These are phyloP conservation scores for Rhizopogon sp. DNA, from an alignment of 768 basidiomycete species.

Conservation along the genomic window DNA sequence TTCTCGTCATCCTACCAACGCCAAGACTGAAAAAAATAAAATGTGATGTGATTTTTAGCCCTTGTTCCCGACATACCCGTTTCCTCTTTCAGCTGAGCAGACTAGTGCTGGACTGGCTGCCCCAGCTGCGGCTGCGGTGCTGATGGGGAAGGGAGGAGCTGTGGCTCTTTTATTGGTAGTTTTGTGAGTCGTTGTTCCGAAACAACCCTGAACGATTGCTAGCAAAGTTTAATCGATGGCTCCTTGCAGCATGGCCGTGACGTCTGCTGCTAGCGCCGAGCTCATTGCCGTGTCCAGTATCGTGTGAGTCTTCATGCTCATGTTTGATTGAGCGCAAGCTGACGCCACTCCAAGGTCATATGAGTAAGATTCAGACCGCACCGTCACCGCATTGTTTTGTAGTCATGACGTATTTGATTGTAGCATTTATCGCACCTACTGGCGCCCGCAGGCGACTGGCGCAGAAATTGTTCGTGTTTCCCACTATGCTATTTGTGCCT, in stretches of 20 bases:
- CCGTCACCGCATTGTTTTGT: background rate
- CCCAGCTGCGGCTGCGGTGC: slow-evolving; percentile 26
- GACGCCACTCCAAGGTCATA: slow-evolving; percentile 20
- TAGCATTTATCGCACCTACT: slow-evolving; percentile 30
- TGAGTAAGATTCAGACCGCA: slow-evolving; percentile 17
- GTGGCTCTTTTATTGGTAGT: slow-evolving; percentile 28
- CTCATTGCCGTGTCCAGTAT: slow-evolving; percentile 27
- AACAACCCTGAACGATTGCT: background rate
- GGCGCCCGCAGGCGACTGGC: slow-evolving; percentile 24
- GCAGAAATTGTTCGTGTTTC: slow-evolving; percentile 29
- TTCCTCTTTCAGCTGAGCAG: slow-evolving; percentile 6
- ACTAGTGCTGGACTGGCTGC: slow-evolving; percentile 24
- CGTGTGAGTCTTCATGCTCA: slow-evolving; percentile 12
- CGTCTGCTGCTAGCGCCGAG: slow-evolving; percentile 28
- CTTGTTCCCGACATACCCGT: slow-evolving; percentile 33
- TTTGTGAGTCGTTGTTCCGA: slow-evolving; percentile 11
- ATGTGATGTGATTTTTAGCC: slow-evolving; percentile 14
- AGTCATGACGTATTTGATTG: background rate
- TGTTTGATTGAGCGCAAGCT: background rate
- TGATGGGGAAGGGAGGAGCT: slow-evolving; percentile 31
- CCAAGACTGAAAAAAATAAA: background rate
- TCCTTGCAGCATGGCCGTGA: slow-evolving; percentile 26
- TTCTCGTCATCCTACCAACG: background rate
- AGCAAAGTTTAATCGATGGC: background rate
- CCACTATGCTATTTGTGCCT: slow-evolving; percentile 27